Base-by-base conservation (phyloP, 176 grass and related monocot species). In the Oryza meridionalis region DNA sequence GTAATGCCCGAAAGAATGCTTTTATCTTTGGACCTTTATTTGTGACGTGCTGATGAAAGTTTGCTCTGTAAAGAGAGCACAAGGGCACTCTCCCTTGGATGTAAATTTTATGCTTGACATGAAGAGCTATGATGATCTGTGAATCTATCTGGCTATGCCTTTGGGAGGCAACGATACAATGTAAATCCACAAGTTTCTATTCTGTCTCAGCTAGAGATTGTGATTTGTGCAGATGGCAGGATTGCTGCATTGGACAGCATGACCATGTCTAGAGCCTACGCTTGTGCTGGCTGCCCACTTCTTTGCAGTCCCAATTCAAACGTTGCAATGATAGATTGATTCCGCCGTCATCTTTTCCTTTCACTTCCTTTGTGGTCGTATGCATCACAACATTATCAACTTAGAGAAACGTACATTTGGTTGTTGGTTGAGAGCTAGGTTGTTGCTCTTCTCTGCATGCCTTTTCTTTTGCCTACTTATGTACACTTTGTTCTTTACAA, bases 41-140 rank as follows among this genome's bases (percentile, higher is more conserved):
- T 69, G 11, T 74, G 17, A 75, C 42, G 69, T 59, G 44, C 24
- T 75, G 76, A 49, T 17, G 44, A 75, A 75, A 79, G 63, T 68
- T 75, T 75, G 81, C 45, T 0, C 38, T 40, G 38, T 40, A 40
- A 40, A 40, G 38, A 40, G 38, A 40, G 38, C 1, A 8, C 38
- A 40, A 40, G 38, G 38, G 43, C 47, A 25, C 37, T 27, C 66
- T 46, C 72, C 55, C 16, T 27, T 26, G 76, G 43, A 38, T n/a
- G n/a, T 1, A 6, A 43, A 31, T 76, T 31, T 55, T 21, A 70
- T 70, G 77, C 15, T 69, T 15, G 16, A 42, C 16, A 51, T 51
- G 51, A 89, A 31, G 29, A 49, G 45, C 25, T 9, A n/a, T 42
- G 67, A 44, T 40, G 67, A 44, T 40, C 38, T 59, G 6, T 61